Conservation (phyloP, 148 eudicot species). For the Spergularia bocconei region DNA sequence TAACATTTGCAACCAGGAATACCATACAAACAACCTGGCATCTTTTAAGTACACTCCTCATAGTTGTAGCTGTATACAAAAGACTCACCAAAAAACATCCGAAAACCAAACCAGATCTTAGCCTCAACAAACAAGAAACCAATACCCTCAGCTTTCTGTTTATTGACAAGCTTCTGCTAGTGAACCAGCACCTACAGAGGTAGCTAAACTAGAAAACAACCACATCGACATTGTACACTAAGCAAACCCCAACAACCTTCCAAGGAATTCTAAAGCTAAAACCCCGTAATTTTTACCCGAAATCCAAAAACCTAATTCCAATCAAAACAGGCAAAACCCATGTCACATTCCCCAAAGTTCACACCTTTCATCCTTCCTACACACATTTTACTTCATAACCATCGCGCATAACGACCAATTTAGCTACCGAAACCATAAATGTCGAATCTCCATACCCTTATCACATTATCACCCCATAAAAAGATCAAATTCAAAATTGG, state of each 20-base stretch:
- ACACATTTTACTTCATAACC: constrained; percentile 7
- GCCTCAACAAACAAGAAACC: no score
- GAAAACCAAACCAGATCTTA: no score
- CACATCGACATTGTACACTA: background rate
- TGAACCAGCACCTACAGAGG: no score
- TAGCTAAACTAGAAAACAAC: background rate
- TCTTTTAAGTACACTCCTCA: background rate
- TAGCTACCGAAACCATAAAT: background rate
- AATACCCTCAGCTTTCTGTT: no score
- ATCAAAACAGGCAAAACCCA: background rate
- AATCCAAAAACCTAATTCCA: background rate
- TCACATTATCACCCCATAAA: background rate
- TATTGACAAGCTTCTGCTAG: no score
- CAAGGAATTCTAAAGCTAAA: background rate
- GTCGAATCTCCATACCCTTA: background rate
- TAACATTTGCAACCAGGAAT: background rate
- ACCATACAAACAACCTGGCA: background rate
- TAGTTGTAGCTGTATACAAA: background rate
- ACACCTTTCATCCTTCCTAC: background rate
- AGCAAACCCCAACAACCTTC: background rate
- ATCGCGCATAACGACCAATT: background rate
- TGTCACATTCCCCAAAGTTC: background rate
- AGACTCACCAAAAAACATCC: background rate
- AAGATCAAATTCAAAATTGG: background rate
- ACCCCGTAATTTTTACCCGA: background rate